Evolutionary conservation across 106 monocot species (phyloP).

Genomic region (Dendrobium officinale): DNA sequence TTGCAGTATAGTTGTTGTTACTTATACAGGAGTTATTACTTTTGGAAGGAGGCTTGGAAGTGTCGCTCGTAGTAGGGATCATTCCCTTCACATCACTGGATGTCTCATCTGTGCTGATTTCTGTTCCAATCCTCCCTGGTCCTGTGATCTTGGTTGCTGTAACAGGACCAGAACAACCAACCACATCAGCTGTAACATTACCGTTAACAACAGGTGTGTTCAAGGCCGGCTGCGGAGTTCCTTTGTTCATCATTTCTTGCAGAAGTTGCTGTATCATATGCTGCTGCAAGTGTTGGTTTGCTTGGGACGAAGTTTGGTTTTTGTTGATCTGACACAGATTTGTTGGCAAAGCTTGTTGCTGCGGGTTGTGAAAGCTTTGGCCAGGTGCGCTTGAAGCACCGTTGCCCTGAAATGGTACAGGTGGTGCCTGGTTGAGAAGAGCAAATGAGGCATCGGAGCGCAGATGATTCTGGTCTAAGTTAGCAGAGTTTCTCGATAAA

Average conservation of each 20-base stretch:
- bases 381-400: too few relatives aligned
- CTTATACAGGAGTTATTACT: constrained; percentile 6
- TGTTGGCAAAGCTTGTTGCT: neutral
- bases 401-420: constrained; percentile 1
- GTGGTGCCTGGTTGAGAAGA: constrained; percentile 1
- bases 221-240: neutral
- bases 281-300: constrained; percentile 5
- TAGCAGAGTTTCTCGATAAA: constrained; percentile 11
- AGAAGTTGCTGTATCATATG: constrained; percentile 16
- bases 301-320: neutral
- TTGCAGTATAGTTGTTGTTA: constrained; percentile 6
- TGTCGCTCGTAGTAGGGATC: neutral
- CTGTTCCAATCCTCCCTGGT: neutral
- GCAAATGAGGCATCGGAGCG: constrained; percentile 7
- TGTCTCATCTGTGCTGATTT: neutral
- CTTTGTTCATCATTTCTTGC: constrained; percentile 16
- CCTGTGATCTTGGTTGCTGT: neutral
- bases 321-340: constrained; percentile 8
- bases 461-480: neutral
- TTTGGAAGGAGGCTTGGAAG: constrained; percentile 8
- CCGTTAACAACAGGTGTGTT: neutral
- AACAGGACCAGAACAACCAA: neutral
- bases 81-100: neutral
- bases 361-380: neutral
- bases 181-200: constrained; percentile 5